Evolutionary conservation across 2,329 filamentous ascomycete genomes (phyloP), one percentile per base, ranked within the genome.

Genomic region (Clarireedia paspali): DNA sequence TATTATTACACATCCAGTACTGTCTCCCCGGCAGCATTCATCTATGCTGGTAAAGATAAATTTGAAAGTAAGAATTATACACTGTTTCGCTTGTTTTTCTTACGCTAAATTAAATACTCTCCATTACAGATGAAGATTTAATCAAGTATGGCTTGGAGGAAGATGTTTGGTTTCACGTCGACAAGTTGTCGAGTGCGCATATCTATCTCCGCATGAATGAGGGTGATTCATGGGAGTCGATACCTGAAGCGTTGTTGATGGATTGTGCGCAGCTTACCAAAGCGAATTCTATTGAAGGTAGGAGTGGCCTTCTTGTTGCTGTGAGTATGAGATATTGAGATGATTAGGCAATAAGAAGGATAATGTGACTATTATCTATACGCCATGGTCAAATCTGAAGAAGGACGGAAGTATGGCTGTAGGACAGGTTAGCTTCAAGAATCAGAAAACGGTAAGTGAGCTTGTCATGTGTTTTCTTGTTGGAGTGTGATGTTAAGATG

Each of bases 41-140:
- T 99, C 68, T 99, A 99, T 71, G 90, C 96, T 58, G 94, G 94
- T 72, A 99, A 97, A 74, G 94, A 99, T 78, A 99, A 99, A 75
- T 91, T 94, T 66, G 94, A 99, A 77, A 99, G 94, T 96, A 78
- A 59, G 61, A 54, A 34, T 20, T 12, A 12, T 15, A 27, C 23
- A 20, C 26, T 10, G n/a, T 17, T 15, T 20, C 6, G 9, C 24
- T 46, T 24, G 23, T 24, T 46, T 17, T 20, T 26, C 23, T 23
- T 23, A 56, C 46, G 53, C 56, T 56, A 42, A 47, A 49, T 30
- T 44, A 44, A 17, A 4, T 44, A 26, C 47, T 36, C 39, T 26
- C 47, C 7, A 46, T 61, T 70, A 26, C 36, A 99, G 94, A 97
- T 75, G 94, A 99, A 79, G 91, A 96, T 64, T 74, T 99, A 65